Base-by-base conservation (phyloP, 78 protist genomes). In the Cyanophora paradoxa region DNA sequence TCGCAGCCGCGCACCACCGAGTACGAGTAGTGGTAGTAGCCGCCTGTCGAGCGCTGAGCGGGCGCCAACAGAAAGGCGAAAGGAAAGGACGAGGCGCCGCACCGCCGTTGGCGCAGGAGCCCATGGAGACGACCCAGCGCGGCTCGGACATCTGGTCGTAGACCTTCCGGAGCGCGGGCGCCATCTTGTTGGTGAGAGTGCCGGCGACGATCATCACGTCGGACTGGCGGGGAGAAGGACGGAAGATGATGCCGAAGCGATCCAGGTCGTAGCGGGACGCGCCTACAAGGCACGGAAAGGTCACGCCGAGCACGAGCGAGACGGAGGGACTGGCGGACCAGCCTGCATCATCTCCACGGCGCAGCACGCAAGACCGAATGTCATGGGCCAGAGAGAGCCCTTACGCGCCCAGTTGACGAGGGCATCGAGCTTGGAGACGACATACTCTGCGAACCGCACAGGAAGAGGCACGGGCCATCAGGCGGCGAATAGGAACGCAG, bases 311-410 rank as follows among this genome's bases (percentile, higher is more conserved):
- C n/a, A n/a, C n/a, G n/a, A n/a, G n/a, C n/a, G n/a, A n/a, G n/a
- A n/a, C n/a, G n/a, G n/a, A n/a, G n/a, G n/a, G n/a, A n/a, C n/a
- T n/a, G n/a, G n/a, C 81, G 87, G 41, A 57, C 63, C 76, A 11
- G 71, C 88, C 85, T 94, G 98, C 98, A 94, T 94, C 98, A 94
- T 94, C 67, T 94, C 98, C 58, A 94, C 98, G 46, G 98, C 98
- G 64, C 98, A 94, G 79, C 98, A 94, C 17, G 98, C 98, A 14
- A 94, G 90, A 59, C 97, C 98, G 72, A 94, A 94, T 17, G 98
- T 94, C 88, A 94, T 88, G 54, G 97, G 97, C 97, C 97, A 93
- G 24, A 89, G 65, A 17, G 94, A 90, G 39, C 89, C 86, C 24
- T 76, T 66, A 52, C 91, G 86, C 0, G 91, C 94, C 92, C 93